Percentiles rank a stretch among this genome's conserved stretches.
phyloP scores from a whole-genome alignment of 768 basidiomycete genomes.

The Suillus tomentosus region DNA sequence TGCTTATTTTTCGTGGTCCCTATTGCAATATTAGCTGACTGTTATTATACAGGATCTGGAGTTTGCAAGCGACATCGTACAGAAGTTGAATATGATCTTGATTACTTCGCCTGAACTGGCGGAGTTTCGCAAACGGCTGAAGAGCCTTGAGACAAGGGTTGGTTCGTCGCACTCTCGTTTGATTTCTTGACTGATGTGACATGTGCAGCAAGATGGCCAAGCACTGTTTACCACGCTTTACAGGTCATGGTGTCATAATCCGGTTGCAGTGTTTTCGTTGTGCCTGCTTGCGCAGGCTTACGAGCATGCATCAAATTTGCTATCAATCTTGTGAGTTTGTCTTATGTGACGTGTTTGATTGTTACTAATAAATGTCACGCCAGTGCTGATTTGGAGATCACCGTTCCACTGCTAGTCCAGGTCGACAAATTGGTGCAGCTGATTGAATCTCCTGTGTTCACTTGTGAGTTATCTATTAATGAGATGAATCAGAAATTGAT shows the following conservation, averaged over 20 bases:
- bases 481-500: conserved; percentile 7
- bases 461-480: conserved; percentile 57
- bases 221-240: conserved; percentile 92
- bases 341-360: neutral
- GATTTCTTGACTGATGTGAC: neutral
- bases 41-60: conserved; percentile 77
- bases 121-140: conserved; percentile 90
- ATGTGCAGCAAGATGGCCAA: conserved; percentile 85
- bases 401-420: conserved; percentile 91
- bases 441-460: conserved; percentile 98
- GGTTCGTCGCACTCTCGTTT: conserved; percentile 26
- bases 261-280: conserved; percentile 93
- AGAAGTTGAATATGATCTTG: conserved; percentile 94
- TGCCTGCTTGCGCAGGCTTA: conserved; percentile 98
- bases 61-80: conserved; percentile 96
- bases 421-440: conserved; percentile 97
- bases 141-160: conserved; percentile 91
- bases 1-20: conserved; percentile 20
- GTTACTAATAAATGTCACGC: conserved; percentile 8
- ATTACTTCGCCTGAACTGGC: conserved; percentile 96
- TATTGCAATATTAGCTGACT: conserved; percentile 4
- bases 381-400: conserved; percentile 96
- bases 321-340: conserved; percentile 85
- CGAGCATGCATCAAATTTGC: conserved; percentile 94
- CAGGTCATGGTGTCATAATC: conserved; percentile 98